Evolutionary conservation across 768 basidiomycete species (phyloP).

Genomic region (Gymnopilus dilepis): DNA sequence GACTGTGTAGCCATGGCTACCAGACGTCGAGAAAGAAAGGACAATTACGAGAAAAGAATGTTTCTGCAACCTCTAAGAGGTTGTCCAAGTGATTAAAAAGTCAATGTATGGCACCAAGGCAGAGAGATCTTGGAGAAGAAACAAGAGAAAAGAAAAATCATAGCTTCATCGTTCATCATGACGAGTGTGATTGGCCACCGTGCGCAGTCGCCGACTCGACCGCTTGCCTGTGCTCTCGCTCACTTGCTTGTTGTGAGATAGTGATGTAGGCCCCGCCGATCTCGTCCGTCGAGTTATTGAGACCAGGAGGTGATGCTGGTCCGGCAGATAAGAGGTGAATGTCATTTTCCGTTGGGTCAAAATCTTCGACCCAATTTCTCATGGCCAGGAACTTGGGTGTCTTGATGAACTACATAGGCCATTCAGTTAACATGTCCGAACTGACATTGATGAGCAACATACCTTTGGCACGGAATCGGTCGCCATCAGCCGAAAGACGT

Average conservation of each 20-base stretch:
- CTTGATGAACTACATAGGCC: slow-evolving; percentile 77
- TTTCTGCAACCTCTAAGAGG: slow-evolving; percentile 6
- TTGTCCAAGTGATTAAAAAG: slow-evolving; percentile 13
- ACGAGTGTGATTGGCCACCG: slow-evolving; percentile 23
- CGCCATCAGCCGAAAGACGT: slow-evolving; percentile 97
- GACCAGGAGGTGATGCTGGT: slow-evolving; percentile 73
- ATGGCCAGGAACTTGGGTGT: slow-evolving; percentile 81
- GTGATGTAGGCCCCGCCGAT: slow-evolving; percentile 87
- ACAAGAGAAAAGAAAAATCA: slow-evolving; percentile 11
- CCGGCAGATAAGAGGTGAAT: slow-evolving; percentile 56
- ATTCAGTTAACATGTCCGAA: background rate
- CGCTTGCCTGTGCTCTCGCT: slow-evolving; percentile 61
- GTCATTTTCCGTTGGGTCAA: slow-evolving; percentile 68
- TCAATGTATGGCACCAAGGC: slow-evolving; percentile 20
- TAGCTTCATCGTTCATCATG: slow-evolving; percentile 31
- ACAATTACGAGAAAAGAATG: slow-evolving; percentile 23
- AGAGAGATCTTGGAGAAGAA: slow-evolving; percentile 2
- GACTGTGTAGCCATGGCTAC: slow-evolving; percentile 21
- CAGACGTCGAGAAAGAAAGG: slow-evolving; percentile 19
- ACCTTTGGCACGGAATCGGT: slow-evolving; percentile 99
- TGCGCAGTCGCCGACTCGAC: slow-evolving; percentile 29
- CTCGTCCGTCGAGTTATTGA: slow-evolving; percentile 66
- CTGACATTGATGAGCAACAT: slow-evolving; percentile 23
- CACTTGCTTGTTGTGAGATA: slow-evolving; percentile 79
- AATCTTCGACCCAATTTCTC: slow-evolving; percentile 79